These are phyloP conservation scores for Fusarium pininemorale DNA, from an alignment of 2,329 filamentous ascomycete species.

Conservation along the genomic window DNA sequence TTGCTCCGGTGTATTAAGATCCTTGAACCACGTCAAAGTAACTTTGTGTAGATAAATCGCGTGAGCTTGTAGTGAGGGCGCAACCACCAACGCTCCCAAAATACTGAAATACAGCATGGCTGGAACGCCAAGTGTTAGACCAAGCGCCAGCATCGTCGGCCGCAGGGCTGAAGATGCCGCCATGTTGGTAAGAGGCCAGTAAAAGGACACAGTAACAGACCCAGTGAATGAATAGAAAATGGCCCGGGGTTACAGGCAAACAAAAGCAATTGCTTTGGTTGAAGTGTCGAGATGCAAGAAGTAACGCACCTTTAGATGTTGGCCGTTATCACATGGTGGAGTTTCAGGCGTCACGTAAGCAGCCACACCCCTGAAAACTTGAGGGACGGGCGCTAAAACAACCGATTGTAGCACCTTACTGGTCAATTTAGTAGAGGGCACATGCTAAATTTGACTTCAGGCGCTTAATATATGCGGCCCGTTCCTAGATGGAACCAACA, in stretches of 20 bases:
- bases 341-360: background rate
- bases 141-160: conserved; percentile 25
- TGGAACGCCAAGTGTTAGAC: conserved; percentile 22
- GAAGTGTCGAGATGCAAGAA: background rate
- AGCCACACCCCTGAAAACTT: background rate
- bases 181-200: background rate
- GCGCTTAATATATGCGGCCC: background rate
- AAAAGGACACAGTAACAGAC: background rate
- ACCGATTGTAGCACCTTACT: background rate
- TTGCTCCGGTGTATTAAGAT: conserved; percentile 70
- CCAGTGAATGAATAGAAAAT: background rate
- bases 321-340: background rate
- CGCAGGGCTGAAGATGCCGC: background rate
- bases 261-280: background rate
- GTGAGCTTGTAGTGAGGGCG: conserved; percentile 32
- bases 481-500: background rate
- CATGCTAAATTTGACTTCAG: background rate
- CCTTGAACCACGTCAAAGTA: conserved; percentile 57
- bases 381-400: background rate
- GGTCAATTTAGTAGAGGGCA: background rate
- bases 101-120: conserved; percentile 29
- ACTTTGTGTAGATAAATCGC: conserved; percentile 61
- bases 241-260: background rate
- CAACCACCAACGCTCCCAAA: conserved; percentile 16
- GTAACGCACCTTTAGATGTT: background rate